Percentiles rank a stretch among this genome's conserved stretches.
These are phyloP conservation scores for Calonectria leucothoes DNA, from an alignment of 2,329 filamentous ascomycete species.

Conservation along the genomic window DNA sequence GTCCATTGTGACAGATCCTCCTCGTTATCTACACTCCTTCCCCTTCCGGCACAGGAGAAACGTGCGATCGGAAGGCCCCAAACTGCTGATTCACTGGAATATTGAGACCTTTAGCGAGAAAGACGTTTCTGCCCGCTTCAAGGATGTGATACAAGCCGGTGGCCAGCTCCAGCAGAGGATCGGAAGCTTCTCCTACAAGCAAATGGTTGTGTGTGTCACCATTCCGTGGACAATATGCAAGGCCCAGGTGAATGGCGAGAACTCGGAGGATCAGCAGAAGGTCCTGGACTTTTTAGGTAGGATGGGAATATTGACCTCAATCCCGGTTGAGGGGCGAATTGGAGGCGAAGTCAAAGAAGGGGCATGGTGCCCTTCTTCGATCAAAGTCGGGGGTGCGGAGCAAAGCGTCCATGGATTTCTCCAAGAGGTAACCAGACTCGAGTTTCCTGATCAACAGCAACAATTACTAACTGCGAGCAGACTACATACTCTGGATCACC, in stretches of 20 bases:
- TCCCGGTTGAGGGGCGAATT: constrained; percentile 6
- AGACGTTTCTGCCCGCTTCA: constrained; percentile 16
- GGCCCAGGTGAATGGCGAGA: background rate
- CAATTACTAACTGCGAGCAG: background rate
- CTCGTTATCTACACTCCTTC: constrained; percentile 21
- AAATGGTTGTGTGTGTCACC: constrained; percentile 23
- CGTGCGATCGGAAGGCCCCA: background rate
- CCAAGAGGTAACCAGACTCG: constrained; percentile 2
- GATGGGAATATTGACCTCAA: constrained; percentile 15
- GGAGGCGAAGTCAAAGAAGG: constrained; percentile 6
- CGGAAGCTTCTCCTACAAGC: constrained; percentile 22
- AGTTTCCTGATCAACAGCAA: no score
- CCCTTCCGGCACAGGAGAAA: constrained; percentile 18
- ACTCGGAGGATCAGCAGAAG: constrained; percentile 12
- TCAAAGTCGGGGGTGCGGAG: constrained; percentile 8
- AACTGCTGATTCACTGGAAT: constrained; percentile 19
- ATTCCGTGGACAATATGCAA: constrained; percentile 19
- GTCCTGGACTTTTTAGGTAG: constrained; percentile 11
- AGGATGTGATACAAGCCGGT: constrained; percentile 15
- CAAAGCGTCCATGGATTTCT: constrained; percentile 21
- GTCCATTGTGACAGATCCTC: constrained; percentile 20
- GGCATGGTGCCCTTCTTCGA: constrained; percentile 19
- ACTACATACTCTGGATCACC: constrained; percentile 19
- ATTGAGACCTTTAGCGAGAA: constrained; percentile 1
- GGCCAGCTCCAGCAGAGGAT: constrained; percentile 12